These are phyloP conservation scores for Scolecobasidium constrictum DNA, from an alignment of 2,329 filamentous ascomycete species.

Conservation along the genomic window DNA sequence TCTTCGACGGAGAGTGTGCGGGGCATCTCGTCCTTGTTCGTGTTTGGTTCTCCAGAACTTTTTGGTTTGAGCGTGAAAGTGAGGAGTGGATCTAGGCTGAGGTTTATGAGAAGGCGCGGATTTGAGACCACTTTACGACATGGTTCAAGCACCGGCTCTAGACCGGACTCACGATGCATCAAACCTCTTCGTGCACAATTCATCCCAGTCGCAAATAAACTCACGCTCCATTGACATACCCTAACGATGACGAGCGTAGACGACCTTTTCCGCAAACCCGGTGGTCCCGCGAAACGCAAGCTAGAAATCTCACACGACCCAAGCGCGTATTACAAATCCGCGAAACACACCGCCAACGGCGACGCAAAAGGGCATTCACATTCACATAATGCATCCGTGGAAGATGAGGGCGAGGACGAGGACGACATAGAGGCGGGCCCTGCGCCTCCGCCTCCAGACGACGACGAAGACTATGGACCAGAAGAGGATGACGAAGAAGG, in stretches of 20 bases:
- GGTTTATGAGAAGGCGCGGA: not conserved
- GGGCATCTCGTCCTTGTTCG: conserved; percentile 15
- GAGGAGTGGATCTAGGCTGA: not conserved
- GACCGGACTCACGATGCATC: too few species aligned
- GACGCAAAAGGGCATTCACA: conserved; percentile 39
- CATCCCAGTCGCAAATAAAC: not conserved
- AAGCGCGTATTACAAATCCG: conserved; percentile 49
- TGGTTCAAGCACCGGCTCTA: too few species aligned
- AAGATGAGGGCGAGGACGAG: conserved; percentile 33
- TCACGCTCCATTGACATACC: not conserved
- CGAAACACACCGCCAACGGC: conserved; percentile 40
- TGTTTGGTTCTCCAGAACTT: not conserved
- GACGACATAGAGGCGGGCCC: conserved; percentile 39
- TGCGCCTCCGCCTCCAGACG: conserved; percentile 39
- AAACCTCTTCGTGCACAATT: too few species aligned
- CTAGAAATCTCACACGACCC: conserved; percentile 44
- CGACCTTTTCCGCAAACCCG: conserved; percentile 51
- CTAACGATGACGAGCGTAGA: conserved; percentile 46
- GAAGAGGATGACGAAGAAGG: conserved; percentile 75
- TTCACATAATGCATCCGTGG: conserved; percentile 26
- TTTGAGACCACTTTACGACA: too few species aligned
- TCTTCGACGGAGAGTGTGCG: conserved; percentile 22
- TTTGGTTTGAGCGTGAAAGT: not conserved
- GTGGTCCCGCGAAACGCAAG: conserved; percentile 44
- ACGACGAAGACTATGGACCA: conserved; percentile 40